Evolutionary conservation across 2,329 filamentous ascomycete genomes (phyloP).

Genomic region (Aspergillus sp.): DNA sequence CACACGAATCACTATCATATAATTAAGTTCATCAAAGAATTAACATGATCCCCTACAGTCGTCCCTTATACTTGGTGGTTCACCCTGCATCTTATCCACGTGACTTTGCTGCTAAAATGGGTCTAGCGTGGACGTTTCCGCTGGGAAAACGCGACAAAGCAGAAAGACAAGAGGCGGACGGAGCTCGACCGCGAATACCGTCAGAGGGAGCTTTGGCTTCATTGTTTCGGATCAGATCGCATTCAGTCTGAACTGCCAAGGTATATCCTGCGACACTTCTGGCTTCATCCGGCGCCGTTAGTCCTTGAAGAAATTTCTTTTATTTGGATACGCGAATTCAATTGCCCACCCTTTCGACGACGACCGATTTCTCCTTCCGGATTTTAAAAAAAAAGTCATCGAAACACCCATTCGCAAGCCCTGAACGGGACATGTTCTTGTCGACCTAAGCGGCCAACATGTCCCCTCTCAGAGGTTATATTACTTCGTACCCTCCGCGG

Average conservation of each 20-base stretch:
- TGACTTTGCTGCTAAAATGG: constrained; percentile 18
- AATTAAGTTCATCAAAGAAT: too few species aligned
- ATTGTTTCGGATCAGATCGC: constrained; percentile 2
- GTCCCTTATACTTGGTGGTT: too few species aligned
- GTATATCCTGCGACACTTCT: too few species aligned
- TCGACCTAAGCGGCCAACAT: constrained; percentile 35
- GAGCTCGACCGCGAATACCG: constrained; percentile 21
- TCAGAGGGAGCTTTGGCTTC: constrained; percentile 10
- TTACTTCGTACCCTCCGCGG: constrained; percentile 86
- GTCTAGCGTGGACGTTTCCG: constrained; percentile 17
- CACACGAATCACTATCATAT: too few species aligned
- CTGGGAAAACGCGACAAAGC: constrained; percentile 26
- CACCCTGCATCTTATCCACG: constrained; percentile 11
- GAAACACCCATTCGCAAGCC: too few species aligned
- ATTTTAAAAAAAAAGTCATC: too few species aligned
- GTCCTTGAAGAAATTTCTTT: too few species aligned
- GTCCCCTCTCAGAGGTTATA: constrained; percentile 74
- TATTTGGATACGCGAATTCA: too few species aligned
- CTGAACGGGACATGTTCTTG: constrained; percentile 26
- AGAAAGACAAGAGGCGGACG: constrained; percentile 8
- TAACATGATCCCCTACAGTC: too few species aligned
- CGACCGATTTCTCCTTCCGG: too few species aligned
- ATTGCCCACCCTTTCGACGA: too few species aligned
- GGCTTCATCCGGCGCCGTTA: too few species aligned
- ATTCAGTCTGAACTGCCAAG: background rate